These are phyloP conservation scores for Aspergillus fructus DNA, from an alignment of 2,329 filamentous ascomycete species.

Conservation along the genomic window DNA sequence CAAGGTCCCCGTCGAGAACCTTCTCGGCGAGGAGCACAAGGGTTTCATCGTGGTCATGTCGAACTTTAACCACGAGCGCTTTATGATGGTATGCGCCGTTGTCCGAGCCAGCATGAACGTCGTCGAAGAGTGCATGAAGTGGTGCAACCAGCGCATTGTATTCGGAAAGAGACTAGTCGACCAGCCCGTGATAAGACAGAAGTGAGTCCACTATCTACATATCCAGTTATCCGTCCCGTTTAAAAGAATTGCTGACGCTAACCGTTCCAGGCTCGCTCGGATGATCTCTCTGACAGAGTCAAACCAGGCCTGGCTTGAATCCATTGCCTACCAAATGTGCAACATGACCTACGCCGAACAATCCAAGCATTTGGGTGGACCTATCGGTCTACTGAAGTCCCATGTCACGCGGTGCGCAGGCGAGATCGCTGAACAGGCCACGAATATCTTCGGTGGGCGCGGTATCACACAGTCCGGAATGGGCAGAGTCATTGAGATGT, in stretches of 20 bases:
- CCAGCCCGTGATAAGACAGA: slow-evolving; percentile 77
- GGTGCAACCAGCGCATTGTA: slow-evolving; percentile 82
- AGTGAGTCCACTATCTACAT: slow-evolving; percentile 48
- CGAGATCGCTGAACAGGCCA: slow-evolving; percentile 78
- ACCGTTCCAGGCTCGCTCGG: slow-evolving; percentile 63
- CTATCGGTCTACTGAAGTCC: slow-evolving; percentile 80
- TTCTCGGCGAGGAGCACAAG: slow-evolving; percentile 80
- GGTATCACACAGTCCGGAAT: slow-evolving; percentile 79
- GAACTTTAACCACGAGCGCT: slow-evolving; percentile 88
- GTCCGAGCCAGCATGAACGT: slow-evolving; percentile 66
- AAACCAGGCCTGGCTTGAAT: slow-evolving; percentile 84
- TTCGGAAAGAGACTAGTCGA: slow-evolving; percentile 80
- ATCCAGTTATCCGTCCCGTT: not conserved
- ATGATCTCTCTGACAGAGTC: slow-evolving; percentile 82
- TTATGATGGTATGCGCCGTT: slow-evolving; percentile 69
- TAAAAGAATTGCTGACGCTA: no score
- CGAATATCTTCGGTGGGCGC: slow-evolving; percentile 83
- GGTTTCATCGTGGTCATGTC: slow-evolving; percentile 80
- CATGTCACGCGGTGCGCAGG: slow-evolving; percentile 73
- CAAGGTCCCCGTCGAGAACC: slow-evolving; percentile 75
- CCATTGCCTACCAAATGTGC: slow-evolving; percentile 84
- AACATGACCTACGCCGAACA: slow-evolving; percentile 79
- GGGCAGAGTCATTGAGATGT: slow-evolving; percentile 80
- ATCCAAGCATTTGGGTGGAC: slow-evolving; percentile 71
- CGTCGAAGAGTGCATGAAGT: slow-evolving; percentile 82